A percentile compares a stretch with the other conserved stretches of the same genome.
phyloP scores from a whole-genome alignment of 352 stramenopile genomes.

The Phytophthora sp. region DNA sequence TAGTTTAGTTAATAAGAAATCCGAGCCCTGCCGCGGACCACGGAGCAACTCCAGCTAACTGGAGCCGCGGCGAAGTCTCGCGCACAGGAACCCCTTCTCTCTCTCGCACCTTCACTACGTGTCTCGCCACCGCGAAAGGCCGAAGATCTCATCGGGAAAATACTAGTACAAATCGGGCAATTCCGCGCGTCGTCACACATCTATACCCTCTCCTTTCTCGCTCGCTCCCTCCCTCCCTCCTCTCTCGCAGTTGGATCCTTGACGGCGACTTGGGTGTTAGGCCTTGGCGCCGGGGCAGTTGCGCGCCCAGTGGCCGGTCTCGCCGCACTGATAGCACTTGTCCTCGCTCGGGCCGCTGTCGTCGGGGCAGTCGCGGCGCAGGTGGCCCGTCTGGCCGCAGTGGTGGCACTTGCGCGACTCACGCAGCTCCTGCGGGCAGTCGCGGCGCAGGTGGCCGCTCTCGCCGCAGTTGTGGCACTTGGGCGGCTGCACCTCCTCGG shows the following conservation, averaged over 20 bases:
- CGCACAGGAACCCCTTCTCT: conserved; percentile 36
- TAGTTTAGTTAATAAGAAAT: conserved; percentile 63
- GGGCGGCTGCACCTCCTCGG: conserved; percentile 70
- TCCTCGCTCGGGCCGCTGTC: conserved; percentile 68
- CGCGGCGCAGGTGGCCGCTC: conserved; percentile 68
- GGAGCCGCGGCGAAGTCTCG: conserved; percentile 5
- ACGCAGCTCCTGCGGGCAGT: conserved; percentile 71
- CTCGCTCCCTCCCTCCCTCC: conserved; percentile 43
- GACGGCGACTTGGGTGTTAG: conserved; percentile 39
- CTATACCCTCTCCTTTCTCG: conserved; percentile 53
- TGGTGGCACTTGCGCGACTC: conserved; percentile 82
- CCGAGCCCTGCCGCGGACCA: conserved; percentile 19
- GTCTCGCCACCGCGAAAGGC: conserved; percentile 50
- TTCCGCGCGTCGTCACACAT: conserved; percentile 52
- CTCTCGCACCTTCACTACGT: conserved; percentile 50
- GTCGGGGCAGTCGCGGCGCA: conserved; percentile 83
- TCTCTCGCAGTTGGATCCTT: conserved; percentile 43
- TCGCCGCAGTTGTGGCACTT: conserved; percentile 87
- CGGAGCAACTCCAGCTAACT: conserved; percentile 6
- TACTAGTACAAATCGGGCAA: conserved; percentile 70
- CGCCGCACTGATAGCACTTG: conserved; percentile 87
- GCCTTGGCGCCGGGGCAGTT: conserved; percentile 70
- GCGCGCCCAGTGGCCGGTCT: conserved; percentile 78
- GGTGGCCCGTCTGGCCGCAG: conserved; percentile 70
- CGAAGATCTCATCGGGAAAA: conserved; percentile 53